These are phyloP conservation scores for Lichina pygmaea DNA, from an alignment of 495 filamentous ascomycete genomes.

Conservation along the genomic window DNA sequence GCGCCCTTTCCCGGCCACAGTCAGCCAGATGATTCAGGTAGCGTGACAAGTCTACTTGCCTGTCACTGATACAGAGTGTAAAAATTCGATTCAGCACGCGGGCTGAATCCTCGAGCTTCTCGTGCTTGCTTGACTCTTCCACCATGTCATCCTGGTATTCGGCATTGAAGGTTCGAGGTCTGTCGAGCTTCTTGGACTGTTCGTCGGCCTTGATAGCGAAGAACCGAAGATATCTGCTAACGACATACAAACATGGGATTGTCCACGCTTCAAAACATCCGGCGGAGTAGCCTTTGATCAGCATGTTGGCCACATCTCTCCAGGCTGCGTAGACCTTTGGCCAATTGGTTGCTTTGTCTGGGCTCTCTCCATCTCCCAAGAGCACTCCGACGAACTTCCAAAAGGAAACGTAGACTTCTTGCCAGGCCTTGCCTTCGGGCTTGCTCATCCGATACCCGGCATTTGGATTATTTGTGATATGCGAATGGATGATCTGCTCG, in stretches of 20 bases:
- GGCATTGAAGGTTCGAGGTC: slow-evolving; percentile 14
- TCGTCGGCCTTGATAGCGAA: slow-evolving; percentile 79
- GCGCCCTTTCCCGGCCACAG: slow-evolving; percentile 27
- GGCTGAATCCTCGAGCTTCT: slow-evolving; percentile 70
- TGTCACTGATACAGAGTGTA: slow-evolving; percentile 60
- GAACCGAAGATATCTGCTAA: slow-evolving; percentile 53
- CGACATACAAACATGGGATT: slow-evolving; percentile 61
- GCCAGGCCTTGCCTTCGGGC: slow-evolving; percentile 46
- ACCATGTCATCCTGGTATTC: slow-evolving; percentile 54
- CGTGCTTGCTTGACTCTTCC: slow-evolving; percentile 39
- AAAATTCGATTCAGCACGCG: slow-evolving; percentile 74
- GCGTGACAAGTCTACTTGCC: slow-evolving; percentile 23
- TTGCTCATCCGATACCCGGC: slow-evolving; percentile 24
- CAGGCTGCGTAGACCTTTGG: slow-evolving; percentile 54
- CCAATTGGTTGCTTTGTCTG: slow-evolving; percentile 20
- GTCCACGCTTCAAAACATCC: slow-evolving; percentile 59
- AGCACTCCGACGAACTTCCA: slow-evolving; percentile 58
- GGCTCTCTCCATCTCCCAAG: slow-evolving; percentile 22
- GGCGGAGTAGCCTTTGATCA: slow-evolving; percentile 51
- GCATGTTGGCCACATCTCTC: slow-evolving; percentile 43
- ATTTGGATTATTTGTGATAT: not conserved
- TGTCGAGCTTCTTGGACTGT: slow-evolving; percentile 20
- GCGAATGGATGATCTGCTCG: slow-evolving; percentile 23
- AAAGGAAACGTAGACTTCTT: slow-evolving; percentile 55
- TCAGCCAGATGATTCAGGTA: not conserved